Evolutionary conservation across 768 basidiomycete species (phyloP).

Genomic region (Tylopilus vinaceipallidus): DNA sequence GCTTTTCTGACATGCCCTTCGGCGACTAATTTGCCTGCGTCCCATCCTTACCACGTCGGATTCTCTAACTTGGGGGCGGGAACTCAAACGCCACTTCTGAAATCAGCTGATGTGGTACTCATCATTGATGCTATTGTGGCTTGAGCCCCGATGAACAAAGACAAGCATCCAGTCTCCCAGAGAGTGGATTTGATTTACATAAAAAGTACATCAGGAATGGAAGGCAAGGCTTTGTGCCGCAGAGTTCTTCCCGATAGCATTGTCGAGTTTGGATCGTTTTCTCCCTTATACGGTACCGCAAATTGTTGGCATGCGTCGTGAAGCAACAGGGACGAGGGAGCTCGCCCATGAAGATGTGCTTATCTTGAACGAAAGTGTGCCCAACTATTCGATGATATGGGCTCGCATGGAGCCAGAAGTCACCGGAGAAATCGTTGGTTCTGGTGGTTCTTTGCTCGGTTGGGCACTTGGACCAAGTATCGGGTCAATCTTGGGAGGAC

Average conservation of each 20-base stretch:
- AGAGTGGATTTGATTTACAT: constrained; percentile 17
- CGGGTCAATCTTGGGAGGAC: constrained; percentile 51
- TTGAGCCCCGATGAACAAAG: constrained; percentile 55
- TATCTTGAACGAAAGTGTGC: constrained; percentile 63
- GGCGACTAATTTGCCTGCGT: constrained; percentile 52
- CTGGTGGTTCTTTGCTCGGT: constrained; percentile 66
- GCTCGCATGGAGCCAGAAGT: constrained; percentile 51
- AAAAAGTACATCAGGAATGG: constrained; percentile 27
- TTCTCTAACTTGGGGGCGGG: constrained; percentile 46
- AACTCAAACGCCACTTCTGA: constrained; percentile 46
- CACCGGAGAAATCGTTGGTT: constrained; percentile 50
- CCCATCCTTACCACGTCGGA: constrained; percentile 54
- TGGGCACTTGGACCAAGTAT: constrained; percentile 67
- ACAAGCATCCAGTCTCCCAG: constrained; percentile 18
- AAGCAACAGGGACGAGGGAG: constrained; percentile 32
- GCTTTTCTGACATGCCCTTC: constrained; percentile 51
- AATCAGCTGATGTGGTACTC: constrained; percentile 60
- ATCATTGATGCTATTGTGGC: constrained; percentile 64
- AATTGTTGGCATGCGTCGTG: constrained; percentile 48
- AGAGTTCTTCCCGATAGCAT: constrained; percentile 30
- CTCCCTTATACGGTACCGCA: constrained; percentile 41
- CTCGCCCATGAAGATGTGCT: constrained; percentile 41
- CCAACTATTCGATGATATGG: constrained; percentile 55
- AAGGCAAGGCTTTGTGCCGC: constrained; percentile 24
- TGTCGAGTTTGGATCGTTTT: constrained; percentile 15